Conservation (phyloP, 140 eudicot genomes). For the Flaveria floridana region DNA sequence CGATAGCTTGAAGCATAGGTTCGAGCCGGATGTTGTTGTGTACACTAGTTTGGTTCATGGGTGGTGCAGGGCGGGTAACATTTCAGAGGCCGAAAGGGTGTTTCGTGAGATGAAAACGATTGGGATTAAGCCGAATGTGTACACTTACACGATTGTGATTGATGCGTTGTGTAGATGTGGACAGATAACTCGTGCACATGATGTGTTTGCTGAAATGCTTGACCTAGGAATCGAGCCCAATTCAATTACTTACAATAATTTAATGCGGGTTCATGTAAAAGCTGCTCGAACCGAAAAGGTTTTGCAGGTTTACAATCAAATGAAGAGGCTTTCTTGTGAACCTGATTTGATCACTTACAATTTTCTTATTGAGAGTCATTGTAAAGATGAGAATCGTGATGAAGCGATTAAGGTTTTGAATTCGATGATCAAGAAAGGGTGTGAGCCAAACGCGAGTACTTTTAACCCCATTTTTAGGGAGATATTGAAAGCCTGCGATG, state of each 20-base stretch:
- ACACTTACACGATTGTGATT: constrained; percentile 69
- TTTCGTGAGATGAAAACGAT: constrained; percentile 69
- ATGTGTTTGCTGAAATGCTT: constrained; percentile 89
- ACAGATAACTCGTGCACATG: constrained; percentile 81
- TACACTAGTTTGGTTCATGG: constrained; percentile 82
- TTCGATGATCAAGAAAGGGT: constrained; percentile 62
- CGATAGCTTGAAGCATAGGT: constrained; percentile 58
- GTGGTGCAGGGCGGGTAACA: constrained; percentile 80
- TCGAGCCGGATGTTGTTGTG: constrained; percentile 64
- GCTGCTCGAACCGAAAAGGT: constrained; percentile 81
- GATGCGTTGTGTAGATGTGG: constrained; percentile 85
- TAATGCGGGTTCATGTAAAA: constrained; percentile 84
- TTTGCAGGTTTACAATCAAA: constrained; percentile 77
- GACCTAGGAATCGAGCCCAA: constrained; percentile 68
- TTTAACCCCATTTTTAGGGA: constrained; percentile 73
- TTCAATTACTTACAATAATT: constrained; percentile 65
- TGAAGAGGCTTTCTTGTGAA: constrained; percentile 62
- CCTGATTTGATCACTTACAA: constrained; percentile 75
- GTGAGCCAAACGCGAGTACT: constrained; percentile 61
- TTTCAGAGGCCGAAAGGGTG: constrained; percentile 65
- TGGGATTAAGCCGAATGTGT: constrained; percentile 73
- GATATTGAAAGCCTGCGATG: constrained; percentile 60
- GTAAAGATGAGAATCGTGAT: constrained; percentile 73
- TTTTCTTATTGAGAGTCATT: constrained; percentile 68
- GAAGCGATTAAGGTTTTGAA: constrained; percentile 78